Base-by-base conservation (phyloP, 2,329 filamentous ascomycete species). In the Penicillium sp. region DNA sequence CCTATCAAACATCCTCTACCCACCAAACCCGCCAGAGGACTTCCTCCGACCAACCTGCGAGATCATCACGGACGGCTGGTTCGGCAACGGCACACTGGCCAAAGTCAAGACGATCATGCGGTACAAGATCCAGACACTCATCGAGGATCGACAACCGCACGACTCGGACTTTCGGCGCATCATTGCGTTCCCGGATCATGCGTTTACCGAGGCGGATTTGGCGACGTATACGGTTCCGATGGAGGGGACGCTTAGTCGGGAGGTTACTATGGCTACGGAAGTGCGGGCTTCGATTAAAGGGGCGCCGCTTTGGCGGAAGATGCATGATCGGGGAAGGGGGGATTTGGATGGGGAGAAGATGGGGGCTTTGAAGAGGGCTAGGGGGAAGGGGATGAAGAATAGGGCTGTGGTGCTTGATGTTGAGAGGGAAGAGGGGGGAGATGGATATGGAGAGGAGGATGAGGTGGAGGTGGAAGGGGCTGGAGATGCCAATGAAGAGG, bases 61-160 rank as follows among this genome's bases (percentile, higher is more conserved):
- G 66, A 76, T 81, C 6, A 73, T 82, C 54, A 83, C 83, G 49
- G 91, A 92, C 69, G 94, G 94, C 1, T 99, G 92, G 92, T 97
- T 89, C 73, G 86, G 89, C 65, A 90, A 89, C 61, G 92, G 92
- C 67, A 93, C 97, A 89, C 92, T 93, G 73, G 88, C 89, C 53
- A 97, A 96, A 78, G 53, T 55, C 3, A 55, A 55, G 24, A 55
- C 53, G 37, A 55, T 55, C 26, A 55, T 55, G 53, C 53, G 53
- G 7, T 44, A 8, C 9, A 55, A 55, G n/a, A 88, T 97, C 72
- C 83, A 88, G 12, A 85, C 86, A 0, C 85, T 93, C 51, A 83
- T 87, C 10, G 75, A 78, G 4, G 74, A 76, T 7, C 67, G 68
- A 4, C 58, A 64, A 2, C 68, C 75, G 0, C 69, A 75, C 24